phyloP scores from a whole-genome alignment of 208 protist species.

The Leishmania braziliensis region DNA sequence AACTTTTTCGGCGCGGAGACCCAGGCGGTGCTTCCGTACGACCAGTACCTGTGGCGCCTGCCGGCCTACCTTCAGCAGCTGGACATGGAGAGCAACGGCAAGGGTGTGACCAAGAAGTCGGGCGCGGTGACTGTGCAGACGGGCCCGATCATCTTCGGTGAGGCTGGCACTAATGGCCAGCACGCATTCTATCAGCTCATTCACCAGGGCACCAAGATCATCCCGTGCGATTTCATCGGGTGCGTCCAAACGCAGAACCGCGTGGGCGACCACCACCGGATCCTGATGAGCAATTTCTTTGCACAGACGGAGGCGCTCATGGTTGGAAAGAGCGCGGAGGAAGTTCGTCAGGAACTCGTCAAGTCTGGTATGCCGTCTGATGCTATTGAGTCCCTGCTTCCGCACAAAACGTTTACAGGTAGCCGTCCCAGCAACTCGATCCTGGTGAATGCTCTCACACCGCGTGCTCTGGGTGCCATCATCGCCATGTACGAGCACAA shows the following conservation, averaged over 20 bases:
- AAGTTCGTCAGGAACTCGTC: conserved; percentile 82
- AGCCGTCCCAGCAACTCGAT: conserved; percentile 96
- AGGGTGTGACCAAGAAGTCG: conserved; percentile 82
- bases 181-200: conserved; percentile 98
- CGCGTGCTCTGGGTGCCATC: conserved; percentile 92
- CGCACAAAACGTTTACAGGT: conserved; percentile 92
- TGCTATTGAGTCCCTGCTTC: conserved; percentile 65
- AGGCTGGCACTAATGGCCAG: conserved; percentile 94
- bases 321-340: conserved; percentile 91
- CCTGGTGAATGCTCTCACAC: conserved; percentile 94
- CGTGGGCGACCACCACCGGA: conserved; percentile 94
- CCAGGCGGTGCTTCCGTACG: conserved; percentile 97
- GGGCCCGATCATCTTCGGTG: conserved; percentile 96
- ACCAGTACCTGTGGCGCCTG: conserved; percentile 97
- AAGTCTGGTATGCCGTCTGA: conserved; percentile 52
- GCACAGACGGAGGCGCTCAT: conserved; percentile 98
- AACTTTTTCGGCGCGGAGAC: conserved; percentile 96
- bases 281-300: conserved; percentile 97
- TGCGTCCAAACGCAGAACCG: conserved; percentile 92
- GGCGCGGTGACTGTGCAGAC: conserved; percentile 74
- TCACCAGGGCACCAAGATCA: conserved; percentile 96
- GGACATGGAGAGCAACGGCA: conserved; percentile 98
- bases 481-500: conserved; percentile 98
- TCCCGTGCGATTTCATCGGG: conserved; percentile 97
- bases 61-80: conserved; percentile 98